Conservation (phyloP, 345 rosid genomes). For the Sisymbrium irio region DNA sequence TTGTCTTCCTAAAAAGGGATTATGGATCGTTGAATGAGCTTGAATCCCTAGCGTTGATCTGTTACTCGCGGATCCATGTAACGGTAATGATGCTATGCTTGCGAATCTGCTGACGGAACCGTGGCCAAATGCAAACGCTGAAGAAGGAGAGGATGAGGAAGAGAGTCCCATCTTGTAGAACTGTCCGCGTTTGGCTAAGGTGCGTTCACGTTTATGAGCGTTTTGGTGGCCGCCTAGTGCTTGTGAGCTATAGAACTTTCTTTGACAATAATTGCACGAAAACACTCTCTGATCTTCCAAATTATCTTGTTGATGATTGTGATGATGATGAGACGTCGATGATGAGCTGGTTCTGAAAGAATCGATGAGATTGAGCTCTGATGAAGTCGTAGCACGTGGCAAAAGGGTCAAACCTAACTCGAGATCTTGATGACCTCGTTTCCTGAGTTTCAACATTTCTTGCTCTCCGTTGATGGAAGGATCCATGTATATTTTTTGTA, state of each 20-base stretch:
- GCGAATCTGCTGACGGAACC: slow-evolving; percentile 38
- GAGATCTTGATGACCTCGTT: slow-evolving; percentile 35
- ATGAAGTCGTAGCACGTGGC: slow-evolving; percentile 32
- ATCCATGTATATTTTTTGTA: slow-evolving; percentile 17
- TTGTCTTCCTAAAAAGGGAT: slow-evolving; percentile 40
- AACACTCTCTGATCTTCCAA: slow-evolving; percentile 59
- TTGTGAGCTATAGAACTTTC: slow-evolving; percentile 93
- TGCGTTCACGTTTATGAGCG: slow-evolving; percentile 87
- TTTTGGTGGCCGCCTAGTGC: slow-evolving; percentile 98
- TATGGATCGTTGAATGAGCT: slow-evolving; percentile 66
- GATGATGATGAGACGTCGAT: slow-evolving; percentile 19
- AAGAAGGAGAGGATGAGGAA: slow-evolving; percentile 26
- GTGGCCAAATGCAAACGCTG: slow-evolving; percentile 41
- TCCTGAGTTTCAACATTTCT: slow-evolving; percentile 12
- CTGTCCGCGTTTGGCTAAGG: slow-evolving; percentile 75
- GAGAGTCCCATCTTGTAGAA: slow-evolving; percentile 32
- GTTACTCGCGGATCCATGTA: slow-evolving; percentile 53
- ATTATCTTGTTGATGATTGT: slow-evolving; percentile 24
- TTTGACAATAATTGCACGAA: slow-evolving; percentile 86
- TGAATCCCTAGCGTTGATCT: slow-evolving; percentile 64
- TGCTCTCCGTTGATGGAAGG: slow-evolving; percentile 10
- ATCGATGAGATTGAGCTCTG: slow-evolving; percentile 53
- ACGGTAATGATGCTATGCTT: slow-evolving; percentile 70
- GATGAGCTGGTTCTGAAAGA: slow-evolving; percentile 35
- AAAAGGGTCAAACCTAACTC: slow-evolving; percentile 65